Evolutionary conservation across 805 yeast species (phyloP), one percentile per base, ranked within the genome.

Genomic region (Candida dajiaensis): DNA sequence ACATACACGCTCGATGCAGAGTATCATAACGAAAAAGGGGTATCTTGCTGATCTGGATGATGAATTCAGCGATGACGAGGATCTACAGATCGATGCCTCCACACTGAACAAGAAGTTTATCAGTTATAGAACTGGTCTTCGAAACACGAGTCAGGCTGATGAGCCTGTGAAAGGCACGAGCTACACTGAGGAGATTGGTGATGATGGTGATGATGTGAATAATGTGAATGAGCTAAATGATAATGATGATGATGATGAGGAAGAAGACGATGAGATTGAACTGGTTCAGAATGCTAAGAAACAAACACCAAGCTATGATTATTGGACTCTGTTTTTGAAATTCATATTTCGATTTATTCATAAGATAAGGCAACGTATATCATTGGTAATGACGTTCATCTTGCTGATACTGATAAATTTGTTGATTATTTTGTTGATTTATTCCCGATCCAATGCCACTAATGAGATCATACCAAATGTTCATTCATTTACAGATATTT

Each of bases 401-500:
- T 7, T 22, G 11, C 41, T 46, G 11, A 16, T 46, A 11, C 5
- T 46, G 10, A 6, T 49, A 10, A 49, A 44, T 13, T 37, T 49
- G 2, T 6, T 40, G 6, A 37, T 46, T n/a, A 44, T 49, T 12
- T 31, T 40, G 13, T 18, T 26, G n/a, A 39, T 44, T 28, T 31
- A 19, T 39, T 26, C 21, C 21, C 26, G 37, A n/a, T 37, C 42
- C 18, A 33, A 31, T 23, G 22, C 40, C 7, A 26, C 50, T 21
- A 42, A 28, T 26, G 51, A 48, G 28, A 48, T 51, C 42, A 45
- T 50, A 10, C 42, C 53, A 9, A 52, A 46, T 44, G 46, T 52
- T 19, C 38, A 44, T 16, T 49, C 53, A 1, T 46, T 54, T 16
- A 47, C 44, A 13, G 62, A 58, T 35, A 49, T 58, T 5, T 48